phyloP scores from a whole-genome alignment of 163 green algal genomes.

The Scenedesmus sp. region DNA sequence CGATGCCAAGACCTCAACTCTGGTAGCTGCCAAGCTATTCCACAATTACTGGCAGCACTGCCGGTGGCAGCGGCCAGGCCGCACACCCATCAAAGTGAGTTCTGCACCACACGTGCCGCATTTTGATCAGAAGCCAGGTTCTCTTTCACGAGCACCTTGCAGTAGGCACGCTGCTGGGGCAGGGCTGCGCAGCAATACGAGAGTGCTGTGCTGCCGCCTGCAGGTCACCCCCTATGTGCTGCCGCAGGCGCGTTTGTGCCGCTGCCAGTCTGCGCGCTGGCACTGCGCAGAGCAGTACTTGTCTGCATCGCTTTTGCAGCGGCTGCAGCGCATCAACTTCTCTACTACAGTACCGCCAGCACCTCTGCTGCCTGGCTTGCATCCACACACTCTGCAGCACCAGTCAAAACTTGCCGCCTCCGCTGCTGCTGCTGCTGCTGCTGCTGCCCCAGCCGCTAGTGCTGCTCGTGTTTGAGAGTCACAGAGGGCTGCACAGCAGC shows the following conservation, averaged over 20 bases:
- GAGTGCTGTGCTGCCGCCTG: too few relatives aligned
- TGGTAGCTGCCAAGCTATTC: too few relatives aligned
- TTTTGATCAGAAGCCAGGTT: too few relatives aligned
- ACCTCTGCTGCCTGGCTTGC: not conserved
- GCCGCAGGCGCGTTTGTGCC: conserved; percentile 13
- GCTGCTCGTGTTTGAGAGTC: not conserved
- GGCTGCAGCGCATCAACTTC: conserved; percentile 1
- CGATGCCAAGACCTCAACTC: too few relatives aligned
- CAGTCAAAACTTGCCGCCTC: not conserved
- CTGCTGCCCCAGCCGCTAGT: not conserved
- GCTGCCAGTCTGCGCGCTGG: conserved; percentile 12
- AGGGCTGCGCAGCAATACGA: too few relatives aligned
- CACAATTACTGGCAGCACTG: too few relatives aligned
- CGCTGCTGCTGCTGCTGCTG: not conserved
- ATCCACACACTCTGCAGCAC: not conserved
- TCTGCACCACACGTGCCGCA: too few relatives aligned
- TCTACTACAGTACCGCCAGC: not conserved
- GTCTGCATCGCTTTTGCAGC: not conserved
- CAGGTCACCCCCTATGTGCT: not conserved
- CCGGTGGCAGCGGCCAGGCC: too few relatives aligned
- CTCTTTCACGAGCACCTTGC: too few relatives aligned
- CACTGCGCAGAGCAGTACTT: not conserved
- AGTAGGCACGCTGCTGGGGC: too few relatives aligned
- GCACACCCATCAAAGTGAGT: too few relatives aligned
- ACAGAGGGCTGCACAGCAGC: not conserved